Evolutionary conservation across 2,329 filamentous ascomycete species (phyloP).

Genomic region (Juglanconis sp.): DNA sequence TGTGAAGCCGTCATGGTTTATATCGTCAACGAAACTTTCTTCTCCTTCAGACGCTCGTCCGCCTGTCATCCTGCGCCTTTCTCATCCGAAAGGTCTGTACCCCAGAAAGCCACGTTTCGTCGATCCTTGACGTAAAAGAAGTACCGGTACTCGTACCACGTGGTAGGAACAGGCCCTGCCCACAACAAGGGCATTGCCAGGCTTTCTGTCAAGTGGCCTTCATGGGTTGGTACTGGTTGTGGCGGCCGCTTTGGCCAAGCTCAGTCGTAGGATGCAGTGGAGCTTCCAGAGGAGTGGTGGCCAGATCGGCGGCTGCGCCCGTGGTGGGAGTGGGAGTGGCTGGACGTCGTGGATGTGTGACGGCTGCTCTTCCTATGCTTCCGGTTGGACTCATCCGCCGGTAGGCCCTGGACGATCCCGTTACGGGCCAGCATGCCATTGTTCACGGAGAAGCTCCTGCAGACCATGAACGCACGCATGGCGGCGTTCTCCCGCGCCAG

Average conservation of each 20-base stretch:
- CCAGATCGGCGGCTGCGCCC: conserved; percentile 49
- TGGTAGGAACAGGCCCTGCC: background rate
- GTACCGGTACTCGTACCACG: conserved; percentile 2
- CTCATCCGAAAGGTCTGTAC: background rate
- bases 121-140: background rate
- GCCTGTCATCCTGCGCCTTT: background rate
- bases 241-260: background rate
- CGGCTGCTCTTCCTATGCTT: conserved; percentile 52
- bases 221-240: conserved; percentile 6
- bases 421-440: conserved; percentile 81
- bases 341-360: conserved; percentile 40
- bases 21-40: conserved; percentile 21
- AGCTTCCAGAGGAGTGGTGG: conserved; percentile 61
- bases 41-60: background rate
- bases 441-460: conserved; percentile 95
- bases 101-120: background rate
- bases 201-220: background rate
- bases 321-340: conserved; percentile 40
- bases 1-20: conserved; percentile 35
- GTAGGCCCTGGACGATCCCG: conserved; percentile 65
- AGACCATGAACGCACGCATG: conserved; percentile 95
- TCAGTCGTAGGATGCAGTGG: conserved; percentile 58
- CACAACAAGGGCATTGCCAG: background rate
- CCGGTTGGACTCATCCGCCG: conserved; percentile 49
- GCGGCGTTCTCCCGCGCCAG: conserved; percentile 91